These are phyloP conservation scores for Sechiopsis laciniata DNA, from an alignment of 306 rosid species.

Conservation along the genomic window DNA sequence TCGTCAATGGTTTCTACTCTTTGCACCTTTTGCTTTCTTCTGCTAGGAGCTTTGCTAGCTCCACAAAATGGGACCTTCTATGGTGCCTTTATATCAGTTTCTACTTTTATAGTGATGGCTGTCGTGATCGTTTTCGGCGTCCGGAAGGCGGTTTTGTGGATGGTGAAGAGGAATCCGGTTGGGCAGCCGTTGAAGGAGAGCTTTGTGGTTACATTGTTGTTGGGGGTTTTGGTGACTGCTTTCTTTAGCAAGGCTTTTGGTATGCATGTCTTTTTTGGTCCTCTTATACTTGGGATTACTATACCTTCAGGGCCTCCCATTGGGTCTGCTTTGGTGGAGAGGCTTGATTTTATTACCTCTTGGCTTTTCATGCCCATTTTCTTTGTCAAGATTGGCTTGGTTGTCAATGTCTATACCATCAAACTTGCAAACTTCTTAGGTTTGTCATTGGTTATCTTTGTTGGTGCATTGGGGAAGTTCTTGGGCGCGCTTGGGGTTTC, in stretches of 20 bases:
- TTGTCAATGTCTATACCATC: slow-evolving; percentile 16
- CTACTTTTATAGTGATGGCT: background rate
- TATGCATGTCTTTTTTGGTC: slow-evolving; percentile 26
- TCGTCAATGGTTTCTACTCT: slow-evolving; percentile 25
- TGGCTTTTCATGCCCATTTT: slow-evolving; percentile 38
- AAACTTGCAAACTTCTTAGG: slow-evolving; percentile 3
- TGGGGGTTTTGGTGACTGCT: slow-evolving; percentile 25
- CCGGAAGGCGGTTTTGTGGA: slow-evolving; percentile 17
- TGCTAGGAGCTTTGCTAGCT: background rate
- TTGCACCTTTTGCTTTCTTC: background rate
- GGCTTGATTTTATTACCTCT: slow-evolving; percentile 25
- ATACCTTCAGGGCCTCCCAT: slow-evolving; percentile 32
- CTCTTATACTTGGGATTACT: slow-evolving; percentile 30
- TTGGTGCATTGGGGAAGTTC: slow-evolving; percentile 29
- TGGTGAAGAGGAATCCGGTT: slow-evolving; percentile 18
- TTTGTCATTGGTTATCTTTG: slow-evolving; percentile 18
- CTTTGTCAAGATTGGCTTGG: slow-evolving; percentile 25
- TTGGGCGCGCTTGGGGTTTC: slow-evolving; percentile 24
- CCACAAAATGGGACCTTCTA: background rate
- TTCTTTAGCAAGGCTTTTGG: slow-evolving; percentile 25
- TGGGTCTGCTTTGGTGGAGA: slow-evolving; percentile 22
- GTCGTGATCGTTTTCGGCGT: slow-evolving; percentile 12
- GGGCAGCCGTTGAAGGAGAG: slow-evolving; percentile 24
- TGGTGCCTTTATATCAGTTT: background rate
- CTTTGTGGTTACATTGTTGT: slow-evolving; percentile 9